Conservation (phyloP, 1,139 yeast genomes). For the Suhomyces guaymorum region DNA sequence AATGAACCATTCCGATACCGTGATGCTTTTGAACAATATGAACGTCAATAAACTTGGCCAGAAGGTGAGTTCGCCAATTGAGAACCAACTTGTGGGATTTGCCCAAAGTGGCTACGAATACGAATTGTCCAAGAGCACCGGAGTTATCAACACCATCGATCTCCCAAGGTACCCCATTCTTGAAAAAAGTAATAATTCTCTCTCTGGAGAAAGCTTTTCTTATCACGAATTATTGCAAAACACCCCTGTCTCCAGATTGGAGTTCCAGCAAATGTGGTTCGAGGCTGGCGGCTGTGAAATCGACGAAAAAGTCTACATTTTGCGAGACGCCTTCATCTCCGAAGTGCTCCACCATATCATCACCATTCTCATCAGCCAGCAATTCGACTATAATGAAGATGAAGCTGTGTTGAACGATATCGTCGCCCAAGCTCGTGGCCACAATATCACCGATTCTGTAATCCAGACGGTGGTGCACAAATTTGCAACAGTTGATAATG, state of each 20-base stretch:
- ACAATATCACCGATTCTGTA: constrained; percentile 30
- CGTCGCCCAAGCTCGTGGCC: constrained; percentile 20
- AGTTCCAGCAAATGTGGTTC: constrained; percentile 57
- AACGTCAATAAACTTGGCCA: constrained; percentile 18
- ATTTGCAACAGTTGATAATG: constrained; percentile 28
- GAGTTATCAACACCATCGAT: constrained; percentile 41
- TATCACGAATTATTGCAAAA: constrained; percentile 42
- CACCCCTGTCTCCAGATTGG: constrained; percentile 57
- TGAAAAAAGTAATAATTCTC: too few species aligned
- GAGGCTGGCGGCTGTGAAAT: constrained; percentile 58
- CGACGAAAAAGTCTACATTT: constrained; percentile 30
- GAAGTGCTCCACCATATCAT: constrained; percentile 45
- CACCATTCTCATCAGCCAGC: constrained; percentile 50
- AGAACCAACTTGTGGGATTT: constrained; percentile 36
- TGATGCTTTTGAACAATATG: constrained; percentile 51
- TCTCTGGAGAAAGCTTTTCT: constrained; percentile 16
- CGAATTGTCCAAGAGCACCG: constrained; percentile 46
- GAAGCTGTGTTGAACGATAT: constrained; percentile 24
- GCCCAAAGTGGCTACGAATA: constrained; percentile 49
- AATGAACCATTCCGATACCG: constrained; percentile 85
- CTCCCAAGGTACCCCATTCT: constrained; percentile 4
- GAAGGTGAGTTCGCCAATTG: constrained; percentile 4
- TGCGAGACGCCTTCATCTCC: constrained; percentile 27
- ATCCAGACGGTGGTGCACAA: constrained; percentile 49
- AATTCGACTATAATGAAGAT: constrained; percentile 27